Conservation (phyloP, 345 rosid genomes). For the Lepidium africanum region DNA sequence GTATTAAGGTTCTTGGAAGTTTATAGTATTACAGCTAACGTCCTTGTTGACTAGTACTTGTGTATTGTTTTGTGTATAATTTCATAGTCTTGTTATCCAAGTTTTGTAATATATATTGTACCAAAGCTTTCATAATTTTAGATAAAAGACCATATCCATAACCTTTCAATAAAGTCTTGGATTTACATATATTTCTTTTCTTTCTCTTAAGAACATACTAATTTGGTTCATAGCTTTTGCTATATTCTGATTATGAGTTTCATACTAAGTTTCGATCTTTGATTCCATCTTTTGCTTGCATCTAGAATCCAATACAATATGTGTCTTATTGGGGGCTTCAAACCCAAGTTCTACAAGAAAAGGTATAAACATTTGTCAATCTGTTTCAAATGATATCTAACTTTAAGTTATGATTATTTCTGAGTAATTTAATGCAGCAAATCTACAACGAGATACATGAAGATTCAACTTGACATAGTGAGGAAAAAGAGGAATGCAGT, state of each 20-base stretch:
- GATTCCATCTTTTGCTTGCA: not conserved
- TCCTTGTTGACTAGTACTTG: not conserved
- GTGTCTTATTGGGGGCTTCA: constrained; percentile 13
- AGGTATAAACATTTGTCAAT: not conserved
- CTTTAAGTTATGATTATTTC: not conserved
- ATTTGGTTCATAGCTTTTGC: no score
- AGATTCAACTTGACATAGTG: constrained; percentile 46
- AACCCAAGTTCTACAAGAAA: constrained; percentile 33
- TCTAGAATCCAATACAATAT: constrained; percentile 7
- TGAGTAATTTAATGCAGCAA: constrained; percentile 36
- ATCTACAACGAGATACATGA: constrained; percentile 42
- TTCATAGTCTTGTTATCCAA: not conserved
- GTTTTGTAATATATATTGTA: not conserved
- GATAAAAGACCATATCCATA: not conserved
- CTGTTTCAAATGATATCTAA: not conserved
- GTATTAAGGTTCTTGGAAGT: not conserved
- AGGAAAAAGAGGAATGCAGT: constrained; percentile 55
- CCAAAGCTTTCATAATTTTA: not conserved
- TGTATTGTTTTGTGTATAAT: not conserved
- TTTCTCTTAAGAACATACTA: not conserved
- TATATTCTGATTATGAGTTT: constrained; percentile 8
- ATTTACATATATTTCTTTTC: not conserved
- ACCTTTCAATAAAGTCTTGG: not conserved
- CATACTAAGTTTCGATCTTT: not conserved
- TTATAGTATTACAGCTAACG: not conserved